A percentile compares a stretch with the other conserved stretches of the same genome.
These are phyloP conservation scores for Vigna angularis DNA, from an alignment of 306 rosid species.

Conservation along the genomic window DNA sequence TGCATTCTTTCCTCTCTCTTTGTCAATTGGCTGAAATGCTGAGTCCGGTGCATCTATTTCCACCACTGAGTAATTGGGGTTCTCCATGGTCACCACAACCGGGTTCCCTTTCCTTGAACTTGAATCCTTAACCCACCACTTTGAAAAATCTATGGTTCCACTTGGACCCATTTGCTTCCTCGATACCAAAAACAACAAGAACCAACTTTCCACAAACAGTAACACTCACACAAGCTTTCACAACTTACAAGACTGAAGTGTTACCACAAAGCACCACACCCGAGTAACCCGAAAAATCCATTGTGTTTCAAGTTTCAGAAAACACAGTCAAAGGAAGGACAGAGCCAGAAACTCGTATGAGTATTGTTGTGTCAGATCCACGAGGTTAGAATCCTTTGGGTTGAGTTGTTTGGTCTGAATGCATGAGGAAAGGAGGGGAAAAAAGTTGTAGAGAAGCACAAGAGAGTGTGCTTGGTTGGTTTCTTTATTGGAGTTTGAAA, in stretches of 20 bases:
- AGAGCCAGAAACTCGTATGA: background rate
- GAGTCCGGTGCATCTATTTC: slow-evolving; percentile 59
- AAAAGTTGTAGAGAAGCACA: background rate
- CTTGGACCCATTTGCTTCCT: slow-evolving; percentile 50
- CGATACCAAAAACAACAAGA: slow-evolving; percentile 22
- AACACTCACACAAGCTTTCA: background rate
- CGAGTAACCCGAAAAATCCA: background rate
- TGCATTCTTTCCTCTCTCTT: slow-evolving; percentile 61
- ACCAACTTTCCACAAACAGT: slow-evolving; percentile 1
- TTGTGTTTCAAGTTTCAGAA: background rate
- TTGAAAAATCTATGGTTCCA: slow-evolving; percentile 51
- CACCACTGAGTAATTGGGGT: slow-evolving; percentile 63
- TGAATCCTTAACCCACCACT: slow-evolving; percentile 57
- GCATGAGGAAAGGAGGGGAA: slow-evolving; percentile 38
- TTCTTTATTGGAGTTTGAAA: slow-evolving; percentile 39
- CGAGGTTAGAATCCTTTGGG: slow-evolving; percentile 23
- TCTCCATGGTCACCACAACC: slow-evolving; percentile 70
- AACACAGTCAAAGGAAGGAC: background rate
- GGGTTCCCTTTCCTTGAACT: slow-evolving; percentile 53
- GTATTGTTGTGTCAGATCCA: slow-evolving; percentile 47
- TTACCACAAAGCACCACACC: slow-evolving; percentile 11
- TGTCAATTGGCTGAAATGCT: slow-evolving; percentile 60
- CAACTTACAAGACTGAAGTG: background rate
- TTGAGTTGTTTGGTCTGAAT: slow-evolving; percentile 38
- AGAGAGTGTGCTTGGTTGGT: slow-evolving; percentile 24